Evolutionary conservation across 352 stramenopile species (phyloP).

Genomic region (Phytophthora sp.): DNA sequence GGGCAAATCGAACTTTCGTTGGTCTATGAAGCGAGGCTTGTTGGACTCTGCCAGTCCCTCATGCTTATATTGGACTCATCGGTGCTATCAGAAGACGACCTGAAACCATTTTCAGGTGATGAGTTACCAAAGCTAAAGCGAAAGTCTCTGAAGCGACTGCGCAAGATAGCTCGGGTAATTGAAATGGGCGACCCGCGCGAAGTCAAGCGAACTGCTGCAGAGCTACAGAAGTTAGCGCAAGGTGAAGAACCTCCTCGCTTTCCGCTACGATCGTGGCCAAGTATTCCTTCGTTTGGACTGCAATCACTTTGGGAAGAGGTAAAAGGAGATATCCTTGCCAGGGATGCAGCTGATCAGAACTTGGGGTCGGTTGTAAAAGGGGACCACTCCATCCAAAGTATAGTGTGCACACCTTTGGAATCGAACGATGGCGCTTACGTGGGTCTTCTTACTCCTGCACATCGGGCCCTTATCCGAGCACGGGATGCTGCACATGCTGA

Average conservation of each 20-base stretch:
- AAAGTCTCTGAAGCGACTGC: conserved; percentile 75
- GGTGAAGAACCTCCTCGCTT: conserved; percentile 57
- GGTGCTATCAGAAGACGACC: conserved; percentile 65
- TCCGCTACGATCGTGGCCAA: conserved; percentile 50
- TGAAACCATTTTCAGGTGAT: conserved; percentile 53
- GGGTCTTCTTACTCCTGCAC: conserved; percentile 61
- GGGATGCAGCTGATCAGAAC: conserved; percentile 10
- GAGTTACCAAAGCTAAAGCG: conserved; percentile 59
- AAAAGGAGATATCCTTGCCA: conserved; percentile 24
- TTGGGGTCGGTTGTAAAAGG: conserved; percentile 2
- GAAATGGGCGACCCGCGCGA: conserved; percentile 64
- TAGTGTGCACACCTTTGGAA: conserved; percentile 18
- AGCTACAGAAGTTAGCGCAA: conserved; percentile 53
- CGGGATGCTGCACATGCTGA: conserved; percentile 50
- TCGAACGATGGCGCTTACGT: conserved; percentile 42
- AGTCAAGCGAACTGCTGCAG: conserved; percentile 47
- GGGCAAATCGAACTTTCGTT: conserved; percentile 35
- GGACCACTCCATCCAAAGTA: conserved; percentile 27
- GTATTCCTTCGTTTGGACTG: conserved; percentile 53
- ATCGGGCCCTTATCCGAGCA: conserved; percentile 54
- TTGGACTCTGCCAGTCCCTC: conserved; percentile 50
- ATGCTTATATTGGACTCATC: conserved; percentile 60
- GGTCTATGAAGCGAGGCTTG: conserved; percentile 58
- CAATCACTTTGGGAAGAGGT: conserved; percentile 30
- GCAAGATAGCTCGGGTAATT: conserved; percentile 62